Base-by-base conservation (phyloP, 192 early-diverging fungal genomes). In the Backusella tarrabulga region DNA sequence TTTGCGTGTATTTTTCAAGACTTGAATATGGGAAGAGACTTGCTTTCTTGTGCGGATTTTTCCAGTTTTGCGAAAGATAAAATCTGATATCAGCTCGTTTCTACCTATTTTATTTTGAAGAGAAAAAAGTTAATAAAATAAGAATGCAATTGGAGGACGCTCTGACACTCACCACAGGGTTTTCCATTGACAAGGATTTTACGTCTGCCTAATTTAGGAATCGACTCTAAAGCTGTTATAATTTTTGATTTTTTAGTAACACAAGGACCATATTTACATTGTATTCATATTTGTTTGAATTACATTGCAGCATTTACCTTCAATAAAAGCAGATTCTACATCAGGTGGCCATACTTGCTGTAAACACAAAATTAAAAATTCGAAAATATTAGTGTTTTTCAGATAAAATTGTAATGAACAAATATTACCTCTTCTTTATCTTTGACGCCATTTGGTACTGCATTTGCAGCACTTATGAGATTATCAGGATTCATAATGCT, bases 1-100 rank as follows among this genome's bases (percentile, higher is more conserved):
- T 77, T 90, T 90, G 71, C 90, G 89, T 56, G 91, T 91, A 75
- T 94, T 91, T 69, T 89, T 91, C 80, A 92, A 85, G 8, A 94
- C 93, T 76, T 94, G 93, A 36, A 94, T 92, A 75, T 94, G 93
- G 21, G 91, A 93, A 1, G 92, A 93, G 6, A 94, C 92, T 74
- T 94, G 93, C 79, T 94, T 94, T 68, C 92, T 85, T n/a, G 92
- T 87, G 11, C 93, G 86, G 34, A 86, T 87, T 41, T 89, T 91
- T 67, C 80, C 54, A 1, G 92, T 94, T 52, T 90, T 87, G 77
- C 87, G 88, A 46, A 87, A 91, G 23, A 93, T 93, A 76, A 87
- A 93, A 38, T 92, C 91, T 7, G 93, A 91, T 36, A 94, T 92
- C 15, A 93, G 83, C 77, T 94, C 92, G 78, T 94, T 94, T 11